phyloP scores from a whole-genome alignment of 495 filamentous ascomycete genomes.

The Tetracladium setigerum region DNA sequence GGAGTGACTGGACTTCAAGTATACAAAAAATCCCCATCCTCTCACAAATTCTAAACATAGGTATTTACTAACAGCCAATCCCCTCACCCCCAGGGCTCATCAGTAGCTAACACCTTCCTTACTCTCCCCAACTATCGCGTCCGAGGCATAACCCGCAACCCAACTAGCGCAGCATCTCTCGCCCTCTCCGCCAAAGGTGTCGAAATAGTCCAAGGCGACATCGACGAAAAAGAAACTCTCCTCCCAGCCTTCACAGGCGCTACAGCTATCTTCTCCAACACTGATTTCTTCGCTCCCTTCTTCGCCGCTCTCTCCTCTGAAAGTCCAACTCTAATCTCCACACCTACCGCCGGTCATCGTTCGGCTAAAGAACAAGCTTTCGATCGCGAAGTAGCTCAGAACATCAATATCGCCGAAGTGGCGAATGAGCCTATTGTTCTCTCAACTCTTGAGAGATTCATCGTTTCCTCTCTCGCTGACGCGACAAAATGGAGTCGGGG shows the following conservation, averaged over 20 bases:
- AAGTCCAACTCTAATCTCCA: conserved; percentile 6
- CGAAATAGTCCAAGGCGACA: conserved; percentile 39
- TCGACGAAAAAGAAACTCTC: conserved; percentile 35
- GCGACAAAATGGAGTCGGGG: conserved; percentile 22
- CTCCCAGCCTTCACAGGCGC: conserved; percentile 36
- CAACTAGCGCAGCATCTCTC: conserved; percentile 27
- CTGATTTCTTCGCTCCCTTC: conserved; percentile 39
- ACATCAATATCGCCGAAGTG: conserved; percentile 37
- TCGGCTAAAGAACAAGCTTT: conserved; percentile 3
- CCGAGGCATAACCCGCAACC: conserved; percentile 34
- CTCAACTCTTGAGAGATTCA: conserved; percentile 21
- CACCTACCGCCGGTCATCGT: no score
- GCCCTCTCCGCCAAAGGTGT: conserved; percentile 34
- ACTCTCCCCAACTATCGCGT: conserved; percentile 28
- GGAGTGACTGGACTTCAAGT: conserved; percentile 8
- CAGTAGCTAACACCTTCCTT: conserved; percentile 33
- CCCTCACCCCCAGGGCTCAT: conserved; percentile 27
- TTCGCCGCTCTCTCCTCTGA: conserved; percentile 21
- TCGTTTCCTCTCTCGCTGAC: conserved; percentile 29
- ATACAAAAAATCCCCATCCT: background rate
- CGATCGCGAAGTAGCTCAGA: conserved; percentile 5
- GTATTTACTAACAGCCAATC: background rate
- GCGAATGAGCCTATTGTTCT: conserved; percentile 30
- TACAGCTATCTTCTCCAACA: conserved; percentile 44
- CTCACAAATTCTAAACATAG: background rate